phyloP scores from a whole-genome alignment of 2,329 filamentous ascomycete species.

The Hymenoscyphus albidus region DNA sequence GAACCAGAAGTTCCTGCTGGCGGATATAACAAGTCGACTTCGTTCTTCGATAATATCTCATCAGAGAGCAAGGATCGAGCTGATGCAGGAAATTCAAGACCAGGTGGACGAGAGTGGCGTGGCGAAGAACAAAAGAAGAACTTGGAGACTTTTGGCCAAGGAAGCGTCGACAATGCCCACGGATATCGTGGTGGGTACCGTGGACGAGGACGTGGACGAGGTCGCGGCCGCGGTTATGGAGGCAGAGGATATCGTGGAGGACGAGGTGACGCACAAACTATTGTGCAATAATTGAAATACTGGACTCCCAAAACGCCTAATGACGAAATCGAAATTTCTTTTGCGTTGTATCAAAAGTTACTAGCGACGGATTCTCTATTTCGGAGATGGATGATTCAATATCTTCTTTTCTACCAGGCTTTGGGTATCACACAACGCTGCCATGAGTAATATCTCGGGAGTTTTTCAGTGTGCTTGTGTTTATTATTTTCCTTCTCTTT shows the following conservation, averaged over 20 bases:
- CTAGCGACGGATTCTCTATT: constrained; percentile 24
- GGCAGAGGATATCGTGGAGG: constrained; percentile 31
- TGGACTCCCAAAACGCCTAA: constrained; percentile 10
- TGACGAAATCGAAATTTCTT: constrained; percentile 21
- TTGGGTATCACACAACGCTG: constrained; percentile 2
- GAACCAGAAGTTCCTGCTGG: constrained; percentile 46
- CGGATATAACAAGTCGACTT: constrained; percentile 81
- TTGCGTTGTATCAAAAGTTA: constrained; percentile 31
- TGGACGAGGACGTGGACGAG: constrained; percentile 29
- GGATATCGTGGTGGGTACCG: constrained; percentile 27
- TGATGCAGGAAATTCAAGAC: constrained; percentile 62
- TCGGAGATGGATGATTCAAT: constrained; percentile 21
- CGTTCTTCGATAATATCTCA: constrained; percentile 98
- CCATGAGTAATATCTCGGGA: constrained; percentile 1
- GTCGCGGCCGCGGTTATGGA: constrained; percentile 26
- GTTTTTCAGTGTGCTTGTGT: constrained; percentile 10
- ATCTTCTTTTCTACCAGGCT: constrained; percentile 13
- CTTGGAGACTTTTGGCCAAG: constrained; percentile 96
- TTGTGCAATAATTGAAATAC: constrained; percentile 22
- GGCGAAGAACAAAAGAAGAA: constrained; percentile 92
- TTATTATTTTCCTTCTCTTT: constrained; percentile 18
- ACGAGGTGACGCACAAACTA: constrained; percentile 27
- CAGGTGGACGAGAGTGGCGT: constrained; percentile 83
- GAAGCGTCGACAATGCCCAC: constrained; percentile 75
- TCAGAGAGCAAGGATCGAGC: constrained; percentile 88